Evolutionary conservation across 768 basidiomycete species (phyloP).

Genomic region (Cystobasidium tubakii): DNA sequence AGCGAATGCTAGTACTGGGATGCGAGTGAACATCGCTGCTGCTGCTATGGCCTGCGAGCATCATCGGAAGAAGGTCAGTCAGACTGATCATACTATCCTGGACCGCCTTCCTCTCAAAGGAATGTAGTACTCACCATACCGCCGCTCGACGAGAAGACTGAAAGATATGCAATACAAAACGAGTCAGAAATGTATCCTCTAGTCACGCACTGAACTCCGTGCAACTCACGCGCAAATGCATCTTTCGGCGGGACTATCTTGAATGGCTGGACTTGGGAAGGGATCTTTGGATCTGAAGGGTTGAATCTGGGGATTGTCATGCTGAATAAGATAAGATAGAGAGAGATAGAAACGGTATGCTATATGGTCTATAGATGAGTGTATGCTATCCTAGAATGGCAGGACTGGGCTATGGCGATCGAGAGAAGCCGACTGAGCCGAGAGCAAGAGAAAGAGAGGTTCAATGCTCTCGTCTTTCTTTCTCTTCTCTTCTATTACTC

Average conservation of each 20-base stretch:
- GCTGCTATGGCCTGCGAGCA: background rate
- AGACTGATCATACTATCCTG: too few species aligned
- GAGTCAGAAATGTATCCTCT: too few species aligned
- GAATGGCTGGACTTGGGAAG: background rate
- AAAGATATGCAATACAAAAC: too few species aligned
- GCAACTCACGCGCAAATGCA: constrained; percentile 9
- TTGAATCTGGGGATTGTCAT: background rate
- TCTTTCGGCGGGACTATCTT: constrained; percentile 5
- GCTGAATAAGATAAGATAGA: background rate
- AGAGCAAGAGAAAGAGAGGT: background rate
- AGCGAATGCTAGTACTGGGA: constrained; percentile 11
- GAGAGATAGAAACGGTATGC: background rate
- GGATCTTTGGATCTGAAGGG: constrained; percentile 22
- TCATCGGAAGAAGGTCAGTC: background rate
- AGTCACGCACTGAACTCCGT: too few species aligned
- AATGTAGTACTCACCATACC: constrained; percentile 33
- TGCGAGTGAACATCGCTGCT: constrained; percentile 31
- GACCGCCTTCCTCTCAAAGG: too few species aligned
- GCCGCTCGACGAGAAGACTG: constrained; percentile 10
- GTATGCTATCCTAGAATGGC: background rate
- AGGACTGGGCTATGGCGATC: background rate
- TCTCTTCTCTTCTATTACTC: too few species aligned
- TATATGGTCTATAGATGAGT: background rate
- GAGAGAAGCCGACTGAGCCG: background rate
- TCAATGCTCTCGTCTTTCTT: too few species aligned